Percentiles rank a stretch among this genome's conserved stretches.
Evolutionary conservation across 805 yeast species (phyloP).

Genomic region (Saccharomyces eubayanus): DNA sequence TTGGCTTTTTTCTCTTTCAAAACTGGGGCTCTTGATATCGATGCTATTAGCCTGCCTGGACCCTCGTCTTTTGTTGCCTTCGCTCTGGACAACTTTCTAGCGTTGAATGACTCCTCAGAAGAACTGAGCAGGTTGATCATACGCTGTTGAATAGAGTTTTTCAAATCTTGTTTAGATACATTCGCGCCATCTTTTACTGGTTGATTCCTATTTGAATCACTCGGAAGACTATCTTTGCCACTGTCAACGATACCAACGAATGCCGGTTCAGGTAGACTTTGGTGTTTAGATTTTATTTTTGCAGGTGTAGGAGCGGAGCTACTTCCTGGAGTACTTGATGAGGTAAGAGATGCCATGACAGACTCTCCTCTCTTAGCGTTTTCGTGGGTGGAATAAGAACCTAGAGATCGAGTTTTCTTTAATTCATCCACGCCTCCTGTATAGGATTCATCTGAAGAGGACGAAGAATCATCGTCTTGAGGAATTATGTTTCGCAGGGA

Average conservation of each 20-base stretch:
- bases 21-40: neutral
- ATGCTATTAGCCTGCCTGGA: conserved; percentile 2
- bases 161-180: conserved; percentile 2
- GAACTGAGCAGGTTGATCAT: conserved; percentile 41
- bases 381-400: neutral
- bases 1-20: conserved; percentile 8
- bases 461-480: neutral
- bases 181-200: neutral
- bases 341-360: neutral
- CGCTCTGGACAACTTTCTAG: conserved; percentile 12
- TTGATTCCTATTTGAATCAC: neutral
- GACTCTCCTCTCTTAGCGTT: neutral
- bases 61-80: neutral
- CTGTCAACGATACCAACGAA: neutral
- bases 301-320: neutral
- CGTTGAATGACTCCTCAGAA: conserved; percentile 28
- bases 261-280: neutral
- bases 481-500: neutral
- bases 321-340: neutral
- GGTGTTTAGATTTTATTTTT: neutral
- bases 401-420: neutral
- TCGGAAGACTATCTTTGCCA: neutral
- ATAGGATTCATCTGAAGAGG: neutral
- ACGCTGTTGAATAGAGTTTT: conserved; percentile 44
- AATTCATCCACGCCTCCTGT: neutral